These are phyloP conservation scores for Cercospora berteroae DNA, from an alignment of 2,329 filamentous ascomycete species.

Conservation along the genomic window DNA sequence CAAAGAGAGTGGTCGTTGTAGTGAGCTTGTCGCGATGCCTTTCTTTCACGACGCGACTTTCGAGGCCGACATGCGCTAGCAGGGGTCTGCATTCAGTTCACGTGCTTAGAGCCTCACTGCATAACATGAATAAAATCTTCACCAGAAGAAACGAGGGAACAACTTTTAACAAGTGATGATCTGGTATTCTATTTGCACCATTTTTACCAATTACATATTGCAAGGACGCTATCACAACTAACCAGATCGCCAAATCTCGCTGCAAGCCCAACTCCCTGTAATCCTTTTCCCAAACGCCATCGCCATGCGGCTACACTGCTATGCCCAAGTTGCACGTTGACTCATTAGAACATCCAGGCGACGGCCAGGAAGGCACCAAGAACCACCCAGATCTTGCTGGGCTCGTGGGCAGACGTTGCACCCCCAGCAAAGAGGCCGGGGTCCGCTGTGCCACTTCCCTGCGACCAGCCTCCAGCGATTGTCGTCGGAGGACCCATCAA, in stretches of 20 bases:
- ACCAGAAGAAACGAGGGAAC: neutral
- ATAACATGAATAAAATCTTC: neutral
- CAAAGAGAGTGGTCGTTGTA: neutral
- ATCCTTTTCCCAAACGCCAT: neutral
- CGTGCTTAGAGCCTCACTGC: neutral
- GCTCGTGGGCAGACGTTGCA: neutral
- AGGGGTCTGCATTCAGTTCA: neutral
- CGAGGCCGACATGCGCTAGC: neutral
- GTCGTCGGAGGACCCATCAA: neutral
- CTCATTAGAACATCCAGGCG: neutral
- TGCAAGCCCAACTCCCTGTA: neutral
- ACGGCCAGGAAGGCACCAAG: neutral
- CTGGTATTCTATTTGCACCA: neutral
- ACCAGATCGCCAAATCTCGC: neutral
- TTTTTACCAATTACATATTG: neutral
- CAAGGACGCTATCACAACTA: neutral
- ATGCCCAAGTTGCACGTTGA: neutral
- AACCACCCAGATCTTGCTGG: constrained; percentile 2
- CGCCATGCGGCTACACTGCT: neutral
- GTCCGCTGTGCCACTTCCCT: constrained; percentile 5
- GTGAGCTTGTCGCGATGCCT: neutral
- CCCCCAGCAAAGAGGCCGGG: constrained; percentile 1
- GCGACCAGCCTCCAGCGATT: neutral
- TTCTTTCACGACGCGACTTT: constrained; percentile 6
- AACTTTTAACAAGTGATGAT: neutral